Evolutionary conservation across 1,284 basidiomycete genomes (phyloP).

Genomic region (Mycosarcoma maydis): DNA sequence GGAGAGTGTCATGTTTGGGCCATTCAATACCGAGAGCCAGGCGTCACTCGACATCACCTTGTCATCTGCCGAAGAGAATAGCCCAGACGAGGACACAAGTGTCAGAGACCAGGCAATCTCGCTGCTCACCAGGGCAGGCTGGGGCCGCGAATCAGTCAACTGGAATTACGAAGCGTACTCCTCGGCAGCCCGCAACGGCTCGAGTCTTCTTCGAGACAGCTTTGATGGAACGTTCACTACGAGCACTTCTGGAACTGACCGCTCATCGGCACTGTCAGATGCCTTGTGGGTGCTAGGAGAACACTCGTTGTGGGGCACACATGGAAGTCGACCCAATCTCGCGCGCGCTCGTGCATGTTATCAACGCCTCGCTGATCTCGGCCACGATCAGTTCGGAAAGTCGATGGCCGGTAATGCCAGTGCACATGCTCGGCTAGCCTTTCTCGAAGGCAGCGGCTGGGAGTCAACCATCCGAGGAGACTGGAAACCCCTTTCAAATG

Average conservation of each 20-base stretch:
- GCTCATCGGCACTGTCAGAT: slow-evolving; percentile 40
- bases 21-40: slow-evolving; percentile 25
- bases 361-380: slow-evolving; percentile 45
- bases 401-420: slow-evolving; percentile 57
- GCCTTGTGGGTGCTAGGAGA: slow-evolving; percentile 64
- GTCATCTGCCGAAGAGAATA: neutral
- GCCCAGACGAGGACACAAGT: neutral
- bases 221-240: slow-evolving; percentile 1
- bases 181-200: slow-evolving; percentile 16
- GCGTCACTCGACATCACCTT: slow-evolving; percentile 9
- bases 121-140: slow-evolving; percentile 47
- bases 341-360: slow-evolving; percentile 53
- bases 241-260: neutral
- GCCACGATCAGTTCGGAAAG: slow-evolving; percentile 25
- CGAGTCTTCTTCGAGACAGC: slow-evolving; percentile 11
- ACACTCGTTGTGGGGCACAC: slow-evolving; percentile 64
- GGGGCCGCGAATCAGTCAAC: slow-evolving; percentile 29
- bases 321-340: slow-evolving; percentile 53
- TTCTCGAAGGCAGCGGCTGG: slow-evolving; percentile 57
- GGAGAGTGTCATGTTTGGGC: slow-evolving; percentile 55
- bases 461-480: slow-evolving; percentile 47
- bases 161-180: slow-evolving; percentile 36
- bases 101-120: slow-evolving; percentile 27
- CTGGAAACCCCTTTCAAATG: slow-evolving; percentile 31
- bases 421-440: slow-evolving; percentile 61